These are phyloP conservation scores for Cyclostephanos tholiformis DNA, from an alignment of 108 stramenopile species.

Conservation along the genomic window DNA sequence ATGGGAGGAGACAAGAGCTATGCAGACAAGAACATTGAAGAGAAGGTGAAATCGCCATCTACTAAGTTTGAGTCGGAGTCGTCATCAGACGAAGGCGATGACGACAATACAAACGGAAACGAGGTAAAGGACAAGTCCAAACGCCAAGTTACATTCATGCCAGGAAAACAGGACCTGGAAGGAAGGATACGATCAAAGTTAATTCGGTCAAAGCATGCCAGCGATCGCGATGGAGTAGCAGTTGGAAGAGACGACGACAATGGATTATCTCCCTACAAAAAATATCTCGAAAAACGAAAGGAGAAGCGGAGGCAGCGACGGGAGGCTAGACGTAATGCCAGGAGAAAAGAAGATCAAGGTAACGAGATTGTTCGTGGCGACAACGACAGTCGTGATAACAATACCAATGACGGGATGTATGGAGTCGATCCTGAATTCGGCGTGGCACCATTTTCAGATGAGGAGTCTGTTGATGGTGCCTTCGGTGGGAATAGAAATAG, in stretches of 20 bases:
- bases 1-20: not conserved
- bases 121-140: not conserved
- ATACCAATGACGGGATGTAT: constrained; percentile 46
- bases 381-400: constrained; percentile 9
- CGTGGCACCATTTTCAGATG: constrained; percentile 44
- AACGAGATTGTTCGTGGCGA: constrained; percentile 7
- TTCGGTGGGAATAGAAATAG: constrained; percentile 15
- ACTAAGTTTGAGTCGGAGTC: constrained; percentile 14
- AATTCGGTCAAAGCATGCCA: constrained; percentile 31
- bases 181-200: constrained; percentile 76
- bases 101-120: constrained; percentile 50
- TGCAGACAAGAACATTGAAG: constrained; percentile 4
- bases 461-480: constrained; percentile 32
- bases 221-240: not conserved
- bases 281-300: constrained; percentile 86
- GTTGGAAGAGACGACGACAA: constrained; percentile 25
- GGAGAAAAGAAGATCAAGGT: constrained; percentile 22
- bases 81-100: constrained; percentile 26
- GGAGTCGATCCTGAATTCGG: constrained; percentile 53
- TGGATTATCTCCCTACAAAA: constrained; percentile 85
- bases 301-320: constrained; percentile 76
- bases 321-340: constrained; percentile 55
- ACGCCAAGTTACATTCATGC: constrained; percentile 52
- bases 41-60: constrained; percentile 1
- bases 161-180: constrained; percentile 67